Base-by-base conservation (phyloP, 768 basidiomycete species). In the Naganishia friedmannii region DNA sequence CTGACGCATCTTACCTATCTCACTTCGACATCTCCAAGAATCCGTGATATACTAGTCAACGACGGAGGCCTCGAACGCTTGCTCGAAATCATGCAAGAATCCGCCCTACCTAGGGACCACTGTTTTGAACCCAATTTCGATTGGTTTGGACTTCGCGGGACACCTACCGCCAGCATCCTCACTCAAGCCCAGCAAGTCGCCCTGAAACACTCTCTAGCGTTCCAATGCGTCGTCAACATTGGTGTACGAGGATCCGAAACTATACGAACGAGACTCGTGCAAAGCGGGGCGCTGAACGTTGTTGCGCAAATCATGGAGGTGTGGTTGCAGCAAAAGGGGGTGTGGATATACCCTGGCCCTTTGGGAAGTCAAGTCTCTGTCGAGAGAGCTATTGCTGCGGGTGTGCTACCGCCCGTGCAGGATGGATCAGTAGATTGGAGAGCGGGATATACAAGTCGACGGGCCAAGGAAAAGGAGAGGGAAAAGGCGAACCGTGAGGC, bases 1-100 rank as follows among this genome's bases (percentile, higher is more conserved):
- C 88, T 97, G 65, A 93, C 91, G 34, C 93, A 96, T 83, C 89
- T 97, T 68, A 90, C 91, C 60, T 94, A 96, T 82, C 89, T 99
- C 73, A 98, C 95, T 9, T 93, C 92, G 0, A 97, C 96, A 7
- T 96, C 94, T 0, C 94, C 96, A 1, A 88, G 93, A 67, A 98
- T 99, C 82, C 89, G 95, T 70, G 96, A 99, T 83, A 97, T 96
- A 75, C 91, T 99, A 87, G 95, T 93, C 32, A 89, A 90, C 86
- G 95, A 98, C 77, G 96, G 96, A 56, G 96, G 96, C 0, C 87
- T 99, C 21, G 96, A 99, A 78, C 89, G 95, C 17, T 88, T 99
- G 34, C 90, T 98, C 17, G 87, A 90, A 69, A 92, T 99, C 72
- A 85, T 95, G 12, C 90, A 90, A 76, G 91, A 93, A 32, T 79